Conservation (phyloP, 1,284 basidiomycete genomes). For the Sphaerobolus stellatus region DNA sequence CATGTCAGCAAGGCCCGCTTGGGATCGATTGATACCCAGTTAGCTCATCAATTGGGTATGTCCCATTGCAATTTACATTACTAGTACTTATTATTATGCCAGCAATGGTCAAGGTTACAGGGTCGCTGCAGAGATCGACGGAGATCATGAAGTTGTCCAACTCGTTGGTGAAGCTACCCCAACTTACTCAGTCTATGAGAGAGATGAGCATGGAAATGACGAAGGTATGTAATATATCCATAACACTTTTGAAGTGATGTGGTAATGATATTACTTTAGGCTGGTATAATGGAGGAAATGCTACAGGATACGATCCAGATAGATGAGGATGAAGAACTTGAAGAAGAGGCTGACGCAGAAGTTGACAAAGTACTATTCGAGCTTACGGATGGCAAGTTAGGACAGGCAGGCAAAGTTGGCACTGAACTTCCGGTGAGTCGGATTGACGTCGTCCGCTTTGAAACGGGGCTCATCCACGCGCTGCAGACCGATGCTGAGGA, state of each 20-base stretch:
- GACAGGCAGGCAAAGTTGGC: constrained; percentile 73
- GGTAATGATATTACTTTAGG: constrained; percentile 45
- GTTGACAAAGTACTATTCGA: constrained; percentile 97
- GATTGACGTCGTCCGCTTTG: not conserved
- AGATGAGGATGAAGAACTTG: constrained; percentile 91
- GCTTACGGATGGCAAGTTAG: constrained; percentile 94
- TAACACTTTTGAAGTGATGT: constrained; percentile 3
- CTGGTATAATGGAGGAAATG: constrained; percentile 94
- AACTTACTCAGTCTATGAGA: constrained; percentile 90
- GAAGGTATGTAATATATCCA: constrained; percentile 58
- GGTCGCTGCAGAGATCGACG: constrained; percentile 93
- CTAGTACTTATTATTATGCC: not conserved
- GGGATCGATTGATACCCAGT: constrained; percentile 88
- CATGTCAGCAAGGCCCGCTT: constrained; percentile 91
- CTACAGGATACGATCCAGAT: constrained; percentile 82
- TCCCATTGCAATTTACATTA: constrained; percentile 13
- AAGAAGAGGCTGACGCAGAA: constrained; percentile 96
- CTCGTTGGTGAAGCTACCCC: constrained; percentile 86
- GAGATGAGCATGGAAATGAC: constrained; percentile 99
- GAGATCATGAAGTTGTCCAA: constrained; percentile 99
- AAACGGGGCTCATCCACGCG: constrained; percentile 23
- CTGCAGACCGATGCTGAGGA: constrained; percentile 65
- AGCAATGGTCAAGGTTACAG: constrained; percentile 98
- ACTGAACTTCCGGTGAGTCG: constrained; percentile 76
- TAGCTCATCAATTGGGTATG: constrained; percentile 91